Evolutionary conservation across 2,329 filamentous ascomycete genomes (phyloP).

Genomic region (Claviceps fusiformis): DNA sequence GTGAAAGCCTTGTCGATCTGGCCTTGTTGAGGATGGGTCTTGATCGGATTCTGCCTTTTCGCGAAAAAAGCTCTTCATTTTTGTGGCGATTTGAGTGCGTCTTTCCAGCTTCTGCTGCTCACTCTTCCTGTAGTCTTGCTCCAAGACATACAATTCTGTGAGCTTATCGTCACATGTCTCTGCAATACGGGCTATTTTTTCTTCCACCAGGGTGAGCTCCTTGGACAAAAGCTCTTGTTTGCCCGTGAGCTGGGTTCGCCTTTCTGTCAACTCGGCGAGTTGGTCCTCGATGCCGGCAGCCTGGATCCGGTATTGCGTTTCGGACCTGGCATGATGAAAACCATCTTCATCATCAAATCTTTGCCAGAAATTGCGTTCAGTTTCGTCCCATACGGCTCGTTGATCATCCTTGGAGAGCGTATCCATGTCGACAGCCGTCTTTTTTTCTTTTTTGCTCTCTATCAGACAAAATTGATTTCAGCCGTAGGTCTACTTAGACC

Average conservation of each 20-base stretch:
- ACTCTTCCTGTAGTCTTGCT: constrained; percentile 17
- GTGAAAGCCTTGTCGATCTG: constrained; percentile 8
- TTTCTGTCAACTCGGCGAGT: constrained; percentile 16
- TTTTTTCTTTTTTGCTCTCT: constrained; percentile 4
- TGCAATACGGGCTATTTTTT: constrained; percentile 21
- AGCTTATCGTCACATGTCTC: constrained; percentile 18
- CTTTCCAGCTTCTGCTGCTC: constrained; percentile 16
- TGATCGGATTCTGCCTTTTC: constrained; percentile 16
- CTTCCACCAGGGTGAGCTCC: constrained; percentile 23
- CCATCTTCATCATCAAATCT: constrained; percentile 15
- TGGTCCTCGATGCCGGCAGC: constrained; percentile 16
- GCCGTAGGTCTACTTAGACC: background rate
- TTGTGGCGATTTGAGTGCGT: constrained; percentile 14
- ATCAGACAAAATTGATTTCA: background rate
- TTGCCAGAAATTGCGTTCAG: constrained; percentile 22
- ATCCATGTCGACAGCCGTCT: constrained; percentile 13
- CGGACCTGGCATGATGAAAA: constrained; percentile 11
- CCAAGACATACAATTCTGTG: constrained; percentile 20
- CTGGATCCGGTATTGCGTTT: constrained; percentile 14
- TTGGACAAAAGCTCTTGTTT: constrained; percentile 15
- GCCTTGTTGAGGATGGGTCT: constrained; percentile 6
- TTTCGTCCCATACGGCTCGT: constrained; percentile 21
- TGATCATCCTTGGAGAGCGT: constrained; percentile 19
- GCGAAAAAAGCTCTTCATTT: constrained; percentile 22
- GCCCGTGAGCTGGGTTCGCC: constrained; percentile 16